Conservation (phyloP, 2,329 filamentous ascomycete genomes). For the Trichophyton benhamiae region DNA sequence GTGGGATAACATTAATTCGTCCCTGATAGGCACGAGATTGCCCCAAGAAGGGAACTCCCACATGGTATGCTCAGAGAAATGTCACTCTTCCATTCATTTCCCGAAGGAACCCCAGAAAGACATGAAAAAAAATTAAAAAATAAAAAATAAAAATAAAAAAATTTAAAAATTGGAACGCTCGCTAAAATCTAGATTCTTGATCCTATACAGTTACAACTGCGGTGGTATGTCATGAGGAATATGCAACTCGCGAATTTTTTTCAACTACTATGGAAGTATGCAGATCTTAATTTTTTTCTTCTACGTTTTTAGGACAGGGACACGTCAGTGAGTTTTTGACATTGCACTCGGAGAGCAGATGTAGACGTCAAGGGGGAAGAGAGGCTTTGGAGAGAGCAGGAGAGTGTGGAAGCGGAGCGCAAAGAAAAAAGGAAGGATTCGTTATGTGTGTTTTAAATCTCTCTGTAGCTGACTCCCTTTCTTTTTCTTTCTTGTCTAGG, state of each 20-base stretch:
- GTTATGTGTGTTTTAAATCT: conserved; percentile 3
- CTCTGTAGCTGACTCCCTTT: conserved; percentile 7
- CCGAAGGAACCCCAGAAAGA: too few species aligned
- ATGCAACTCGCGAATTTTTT: conserved; percentile 3
- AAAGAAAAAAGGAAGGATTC: background rate
- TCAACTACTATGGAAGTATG: conserved; percentile 8
- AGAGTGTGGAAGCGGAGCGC: background rate
- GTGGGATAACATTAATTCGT: conserved; percentile 14
- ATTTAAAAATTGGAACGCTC: background rate
- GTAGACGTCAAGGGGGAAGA: background rate
- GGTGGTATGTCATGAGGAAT: conserved; percentile 45
- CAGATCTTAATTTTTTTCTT: conserved; percentile 19
- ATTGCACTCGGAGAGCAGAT: conserved; percentile 5
- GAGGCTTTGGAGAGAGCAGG: background rate
- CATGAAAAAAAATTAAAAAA: background rate
- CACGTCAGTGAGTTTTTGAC: conserved; percentile 56
- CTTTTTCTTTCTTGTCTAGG: conserved; percentile 35
- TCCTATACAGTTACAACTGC: conserved; percentile 58
- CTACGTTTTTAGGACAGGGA: conserved; percentile 42
- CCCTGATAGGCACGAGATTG: conserved; percentile 61
- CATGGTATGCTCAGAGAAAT: conserved; percentile 47
- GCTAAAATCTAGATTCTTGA: conserved; percentile 9
- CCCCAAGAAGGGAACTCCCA: conserved; percentile 69
- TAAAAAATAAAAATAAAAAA: background rate
- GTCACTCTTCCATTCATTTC: background rate